A percentile compares a stretch with the other conserved stretches of the same genome.
Conservation (phyloP, 441 rosid genomes). For the Brassica balearica region DNA sequence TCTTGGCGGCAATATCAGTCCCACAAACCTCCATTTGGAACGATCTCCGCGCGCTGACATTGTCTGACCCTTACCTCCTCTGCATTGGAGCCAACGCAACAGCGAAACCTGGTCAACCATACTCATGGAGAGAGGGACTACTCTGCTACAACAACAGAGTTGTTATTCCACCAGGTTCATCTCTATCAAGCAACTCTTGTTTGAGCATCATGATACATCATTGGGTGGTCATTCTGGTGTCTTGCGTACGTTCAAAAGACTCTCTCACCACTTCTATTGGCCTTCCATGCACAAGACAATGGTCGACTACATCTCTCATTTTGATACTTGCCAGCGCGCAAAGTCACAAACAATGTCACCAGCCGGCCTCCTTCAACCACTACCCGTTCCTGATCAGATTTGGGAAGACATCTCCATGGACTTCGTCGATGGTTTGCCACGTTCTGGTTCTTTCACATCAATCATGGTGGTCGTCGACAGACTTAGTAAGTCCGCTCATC, state of each 20-base stretch:
- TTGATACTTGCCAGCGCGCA: background rate
- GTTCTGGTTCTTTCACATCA: too few relatives aligned
- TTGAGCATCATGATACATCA: background rate
- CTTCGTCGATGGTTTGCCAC: too few relatives aligned
- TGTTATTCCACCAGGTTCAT: background rate
- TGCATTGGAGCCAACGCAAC: background rate
- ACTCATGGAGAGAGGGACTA: background rate
- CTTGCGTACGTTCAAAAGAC: background rate
- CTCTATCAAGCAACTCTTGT: background rate
- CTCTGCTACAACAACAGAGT: background rate
- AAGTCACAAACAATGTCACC: too few relatives aligned
- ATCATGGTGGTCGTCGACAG: too few relatives aligned
- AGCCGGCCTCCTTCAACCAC: too few relatives aligned
- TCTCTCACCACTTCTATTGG: background rate
- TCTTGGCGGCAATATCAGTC: background rate
- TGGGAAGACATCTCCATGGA: too few relatives aligned
- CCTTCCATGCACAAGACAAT: background rate
- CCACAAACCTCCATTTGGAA: background rate
- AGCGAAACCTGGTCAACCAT: background rate
- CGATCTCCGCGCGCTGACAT: background rate
- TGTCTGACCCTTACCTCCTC: background rate
- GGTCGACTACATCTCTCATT: background rate
- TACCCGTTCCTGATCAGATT: too few relatives aligned
- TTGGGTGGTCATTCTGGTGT: background rate
- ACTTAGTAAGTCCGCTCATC: too few relatives aligned